Evolutionary conservation across 768 basidiomycete species (phyloP), one percentile per base, ranked within the genome.

Genomic region (Lentinula sp.): DNA sequence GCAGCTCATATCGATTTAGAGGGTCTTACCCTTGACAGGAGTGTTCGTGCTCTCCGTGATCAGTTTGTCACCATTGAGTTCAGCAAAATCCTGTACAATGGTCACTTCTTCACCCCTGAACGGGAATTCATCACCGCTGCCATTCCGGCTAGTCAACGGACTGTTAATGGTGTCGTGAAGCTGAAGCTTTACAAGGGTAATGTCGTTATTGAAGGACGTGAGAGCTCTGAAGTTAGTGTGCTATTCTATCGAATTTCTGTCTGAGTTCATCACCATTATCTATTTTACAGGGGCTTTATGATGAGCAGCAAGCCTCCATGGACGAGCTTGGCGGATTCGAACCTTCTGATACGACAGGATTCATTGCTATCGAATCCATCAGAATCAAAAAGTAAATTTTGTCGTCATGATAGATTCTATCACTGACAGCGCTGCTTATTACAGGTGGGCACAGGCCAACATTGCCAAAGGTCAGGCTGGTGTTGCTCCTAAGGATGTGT

Each of bases 41-140:
- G 96, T 74, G 95, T 99, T 65, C 90, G 97, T 60, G 88, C 92
- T 21, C 79, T 98, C 60, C 83, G 97, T 37, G 97, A 99, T 74
- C 90, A 93, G 71, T 99, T 98, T 76, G 81, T 97, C 67, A 98
- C 97, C 23, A 80, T 92, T 68, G 89, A 89, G 71, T 80, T 98
- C 59, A 87, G 91, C 73, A 80, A 88, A 66, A 95, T 99, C 69
- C 78, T 99, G 52, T 98, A 99, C 82, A 98, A 98, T 70, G 97
- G 96, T 40, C 94, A 96, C 78, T 98, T 94, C 86, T 99, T 98
- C 84, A 96, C 95, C n/a, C 95, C 97, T 50, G 97, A 98, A 76
- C 84, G 96, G 65, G 97, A 98, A 76, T 98, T 98, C 70, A 78
- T 98, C 69, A 89, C 88, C 48, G 86, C 88, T 69, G 84, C 91